These are phyloP conservation scores for Eugenia klotzschiana DNA, from an alignment of 441 rosid genomes.

Conservation along the genomic window DNA sequence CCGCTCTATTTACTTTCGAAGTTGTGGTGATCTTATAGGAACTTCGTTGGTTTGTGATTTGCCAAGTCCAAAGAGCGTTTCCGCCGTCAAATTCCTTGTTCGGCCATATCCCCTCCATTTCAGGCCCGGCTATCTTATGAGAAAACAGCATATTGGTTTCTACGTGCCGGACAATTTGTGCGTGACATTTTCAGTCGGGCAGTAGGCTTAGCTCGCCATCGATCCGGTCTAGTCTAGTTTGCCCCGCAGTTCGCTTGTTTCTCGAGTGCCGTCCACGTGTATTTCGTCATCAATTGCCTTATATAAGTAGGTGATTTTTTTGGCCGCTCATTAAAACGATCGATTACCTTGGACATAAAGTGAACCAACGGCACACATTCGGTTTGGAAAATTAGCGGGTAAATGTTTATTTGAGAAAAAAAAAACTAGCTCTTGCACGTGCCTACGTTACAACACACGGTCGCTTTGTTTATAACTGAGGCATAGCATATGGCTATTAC, in stretches of 20 bases:
- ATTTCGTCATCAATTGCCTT: background rate
- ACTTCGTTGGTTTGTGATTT: background rate
- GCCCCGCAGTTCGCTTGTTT: background rate
- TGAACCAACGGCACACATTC: accelerated
- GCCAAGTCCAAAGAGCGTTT: background rate
- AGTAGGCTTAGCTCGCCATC: accelerated
- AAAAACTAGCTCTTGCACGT: background rate
- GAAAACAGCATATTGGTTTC: background rate
- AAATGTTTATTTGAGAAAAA: background rate
- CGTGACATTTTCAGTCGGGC: background rate
- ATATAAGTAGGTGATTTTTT: background rate
- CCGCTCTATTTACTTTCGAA: background rate
- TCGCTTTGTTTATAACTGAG: too few relatives aligned
- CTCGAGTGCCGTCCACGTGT: background rate
- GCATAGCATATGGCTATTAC: too few relatives aligned
- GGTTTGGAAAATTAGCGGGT: background rate
- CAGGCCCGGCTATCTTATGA: background rate
- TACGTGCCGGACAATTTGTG: background rate
- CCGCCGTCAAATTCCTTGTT: background rate
- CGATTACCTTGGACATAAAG: background rate
- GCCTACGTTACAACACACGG: too few relatives aligned
- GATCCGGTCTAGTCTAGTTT: background rate
- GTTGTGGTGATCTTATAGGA: background rate
- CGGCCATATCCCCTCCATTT: background rate
- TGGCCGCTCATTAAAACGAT: background rate